phyloP scores from a whole-genome alignment of 768 basidiomycete genomes.

The Kwoniella botswanensis region DNA sequence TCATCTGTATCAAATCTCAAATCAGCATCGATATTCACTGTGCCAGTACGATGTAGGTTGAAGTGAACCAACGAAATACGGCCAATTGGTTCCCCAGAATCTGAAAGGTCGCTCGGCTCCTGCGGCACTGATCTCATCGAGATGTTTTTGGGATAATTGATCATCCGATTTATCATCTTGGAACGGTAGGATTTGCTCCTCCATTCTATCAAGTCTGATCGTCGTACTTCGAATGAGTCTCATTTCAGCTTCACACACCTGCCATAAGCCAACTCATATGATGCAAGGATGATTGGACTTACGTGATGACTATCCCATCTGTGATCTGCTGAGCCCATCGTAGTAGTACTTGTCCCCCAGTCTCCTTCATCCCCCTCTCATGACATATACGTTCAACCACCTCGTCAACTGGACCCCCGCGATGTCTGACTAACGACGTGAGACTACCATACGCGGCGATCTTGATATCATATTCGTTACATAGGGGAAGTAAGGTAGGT shows the following conservation, averaged over 20 bases:
- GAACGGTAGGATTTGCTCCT: constrained; percentile 25
- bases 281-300: background rate
- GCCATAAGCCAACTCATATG: background rate
- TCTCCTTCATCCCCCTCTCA: constrained; percentile 23
- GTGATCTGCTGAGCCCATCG: constrained; percentile 29
- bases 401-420: constrained; percentile 26
- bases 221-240: constrained; percentile 20
- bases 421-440: constrained; percentile 22
- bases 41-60: background rate
- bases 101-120: constrained; percentile 25
- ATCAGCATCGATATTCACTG: background rate
- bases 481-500: constrained; percentile 26
- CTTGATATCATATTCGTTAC: constrained; percentile 18
- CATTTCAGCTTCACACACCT: background rate
- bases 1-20: constrained; percentile 5
- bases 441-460: constrained; percentile 24
- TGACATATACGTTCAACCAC: constrained; percentile 15
- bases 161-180: background rate
- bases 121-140: constrained; percentile 20
- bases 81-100: constrained; percentile 28
- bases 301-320: constrained; percentile 30
- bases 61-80: constrained; percentile 27
- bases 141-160: constrained; percentile 17
- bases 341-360: constrained; percentile 28
- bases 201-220: constrained; percentile 19